A percentile compares a stretch with the other conserved stretches of the same genome.
Evolutionary conservation across 1,139 yeast genomes (phyloP).

Genomic region (Arxiozyma slooffiae): DNA sequence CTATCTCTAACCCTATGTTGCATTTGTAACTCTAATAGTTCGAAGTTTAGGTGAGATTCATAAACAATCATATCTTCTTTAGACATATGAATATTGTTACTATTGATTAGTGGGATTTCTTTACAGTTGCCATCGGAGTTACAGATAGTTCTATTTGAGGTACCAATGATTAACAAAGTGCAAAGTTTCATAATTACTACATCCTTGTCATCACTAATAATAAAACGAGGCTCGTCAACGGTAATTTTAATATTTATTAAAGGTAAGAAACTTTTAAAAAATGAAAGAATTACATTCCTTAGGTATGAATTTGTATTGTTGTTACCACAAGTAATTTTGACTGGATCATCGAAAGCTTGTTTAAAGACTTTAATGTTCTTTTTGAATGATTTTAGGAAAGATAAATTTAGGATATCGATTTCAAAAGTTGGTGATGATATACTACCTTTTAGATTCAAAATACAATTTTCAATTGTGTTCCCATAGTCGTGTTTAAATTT

Average conservation of each 20-base stretch:
- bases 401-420: constrained; percentile 31
- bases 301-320: constrained; percentile 6
- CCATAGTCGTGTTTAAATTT: constrained; percentile 36
- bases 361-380: constrained; percentile 25
- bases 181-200: constrained; percentile 18
- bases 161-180: constrained; percentile 16
- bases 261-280: constrained; percentile 25
- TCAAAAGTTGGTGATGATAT: constrained; percentile 38
- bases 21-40: constrained; percentile 17
- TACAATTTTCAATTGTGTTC: constrained; percentile 38
- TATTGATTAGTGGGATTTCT: not conserved
- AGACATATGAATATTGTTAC: constrained; percentile 2
- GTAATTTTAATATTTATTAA: constrained; percentile 25
- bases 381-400: constrained; percentile 27
- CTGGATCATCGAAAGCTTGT: constrained; percentile 14
- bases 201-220: constrained; percentile 21
- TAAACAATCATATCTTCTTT: constrained; percentile 14
- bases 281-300: constrained; percentile 14
- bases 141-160: constrained; percentile 15
- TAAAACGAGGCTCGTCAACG: constrained; percentile 27
- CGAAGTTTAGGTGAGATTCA: constrained; percentile 16
- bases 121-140: not conserved
- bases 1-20: constrained; percentile 14
- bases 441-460: constrained; percentile 43
- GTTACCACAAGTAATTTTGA: constrained; percentile 17